These are phyloP conservation scores for Lactuca sativa DNA, from an alignment of 129 eudicot genomes.

Conservation along the genomic window DNA sequence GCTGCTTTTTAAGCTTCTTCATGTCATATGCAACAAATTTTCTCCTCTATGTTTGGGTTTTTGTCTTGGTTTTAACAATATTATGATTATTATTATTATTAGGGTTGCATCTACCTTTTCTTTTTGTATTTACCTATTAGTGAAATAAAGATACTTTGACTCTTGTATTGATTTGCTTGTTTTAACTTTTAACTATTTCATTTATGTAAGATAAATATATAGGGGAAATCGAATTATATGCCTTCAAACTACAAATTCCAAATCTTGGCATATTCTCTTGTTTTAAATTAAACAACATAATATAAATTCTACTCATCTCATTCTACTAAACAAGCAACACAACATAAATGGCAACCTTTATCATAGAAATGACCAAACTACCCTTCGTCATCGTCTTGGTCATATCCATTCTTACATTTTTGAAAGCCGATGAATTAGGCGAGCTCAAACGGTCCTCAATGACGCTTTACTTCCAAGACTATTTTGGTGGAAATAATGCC, in stretches of 20 bases:
- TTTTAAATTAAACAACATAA: not conserved
- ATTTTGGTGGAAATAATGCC: slow-evolving; percentile 6
- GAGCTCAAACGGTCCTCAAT: slow-evolving; percentile 17
- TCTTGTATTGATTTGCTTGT: too few species aligned
- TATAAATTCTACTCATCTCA: not conserved
- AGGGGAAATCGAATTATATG: not conserved
- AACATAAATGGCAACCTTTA: not conserved
- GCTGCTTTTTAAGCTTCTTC: not conserved
- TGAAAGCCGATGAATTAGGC: slow-evolving; percentile 4
- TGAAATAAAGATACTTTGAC: not conserved
- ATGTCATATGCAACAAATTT: slow-evolving; percentile 11
- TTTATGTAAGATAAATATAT: not conserved
- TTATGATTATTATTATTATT: not conserved
- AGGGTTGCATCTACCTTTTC: slow-evolving; percentile 2
- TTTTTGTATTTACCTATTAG: not conserved
- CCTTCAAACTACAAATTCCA: not conserved
- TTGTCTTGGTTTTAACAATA: not conserved
- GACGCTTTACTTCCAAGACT: slow-evolving; percentile 21
- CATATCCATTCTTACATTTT: slow-evolving; percentile 2
- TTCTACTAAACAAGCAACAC: not conserved
- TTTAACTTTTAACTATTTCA: too few species aligned
- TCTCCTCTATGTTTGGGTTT: not conserved
- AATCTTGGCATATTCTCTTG: not conserved
- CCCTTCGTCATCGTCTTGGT: not conserved
- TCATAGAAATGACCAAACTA: not conserved